Conservation (phyloP, 257 asterid genomes). For the Primulina eburnea region DNA sequence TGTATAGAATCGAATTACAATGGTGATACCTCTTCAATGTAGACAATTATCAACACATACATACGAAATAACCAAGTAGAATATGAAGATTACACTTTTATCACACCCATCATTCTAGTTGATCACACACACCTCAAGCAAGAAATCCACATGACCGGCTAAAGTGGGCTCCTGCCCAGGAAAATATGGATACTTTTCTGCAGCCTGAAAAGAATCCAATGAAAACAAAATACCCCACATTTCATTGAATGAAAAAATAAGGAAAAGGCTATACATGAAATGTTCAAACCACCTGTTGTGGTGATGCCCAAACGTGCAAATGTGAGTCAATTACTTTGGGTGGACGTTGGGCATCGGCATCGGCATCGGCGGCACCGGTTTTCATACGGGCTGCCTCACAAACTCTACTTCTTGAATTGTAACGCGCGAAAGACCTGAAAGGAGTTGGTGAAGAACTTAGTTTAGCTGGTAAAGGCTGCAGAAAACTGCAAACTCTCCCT, state of each 20-base stretch:
- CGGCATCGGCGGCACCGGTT: constrained; percentile 15
- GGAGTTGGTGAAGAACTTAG: neutral
- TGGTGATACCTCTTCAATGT: neutral
- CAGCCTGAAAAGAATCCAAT: constrained; percentile 46
- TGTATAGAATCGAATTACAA: neutral
- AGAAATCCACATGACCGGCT: constrained; percentile 64
- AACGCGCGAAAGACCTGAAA: neutral
- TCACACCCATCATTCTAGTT: neutral
- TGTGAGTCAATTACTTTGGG: constrained; percentile 72
- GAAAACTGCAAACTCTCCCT: constrained; percentile 27
- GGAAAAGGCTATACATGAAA: neutral
- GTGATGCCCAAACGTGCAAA: constrained; percentile 91
- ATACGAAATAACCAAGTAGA: no score
- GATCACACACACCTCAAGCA: constrained; percentile 58
- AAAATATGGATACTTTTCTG: constrained; percentile 66
- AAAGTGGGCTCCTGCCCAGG: constrained; percentile 85
- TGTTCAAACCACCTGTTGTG: constrained; percentile 43
- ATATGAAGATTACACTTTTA: neutral
- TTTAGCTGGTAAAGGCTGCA: constrained; percentile 29
- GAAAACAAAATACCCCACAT: neutral
- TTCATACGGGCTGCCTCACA: constrained; percentile 37
- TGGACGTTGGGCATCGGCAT: constrained; percentile 11
- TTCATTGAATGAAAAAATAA: neutral
- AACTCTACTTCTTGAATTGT: constrained; percentile 18
- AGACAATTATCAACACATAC: neutral